These are phyloP conservation scores for Phytopythium oedochilum DNA, from an alignment of 352 stramenopile genomes.

Conservation along the genomic window DNA sequence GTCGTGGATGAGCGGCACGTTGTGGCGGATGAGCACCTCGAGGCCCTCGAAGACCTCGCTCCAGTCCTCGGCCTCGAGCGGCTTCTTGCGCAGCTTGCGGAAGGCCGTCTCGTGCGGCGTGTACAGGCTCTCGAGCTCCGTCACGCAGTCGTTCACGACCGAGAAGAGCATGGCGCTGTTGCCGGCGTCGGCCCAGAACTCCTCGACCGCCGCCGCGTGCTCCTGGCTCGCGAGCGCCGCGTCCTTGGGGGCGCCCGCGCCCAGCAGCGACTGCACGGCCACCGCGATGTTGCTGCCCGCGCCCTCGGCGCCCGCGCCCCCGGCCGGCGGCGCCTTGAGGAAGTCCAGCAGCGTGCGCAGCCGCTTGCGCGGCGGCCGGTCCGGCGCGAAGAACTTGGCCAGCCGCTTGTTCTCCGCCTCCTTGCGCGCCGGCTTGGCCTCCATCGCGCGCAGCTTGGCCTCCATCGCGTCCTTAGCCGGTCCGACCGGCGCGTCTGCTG, in stretches of 20 bases:
- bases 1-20: slow-evolving; percentile 55
- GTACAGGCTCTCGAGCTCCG: slow-evolving; percentile 81
- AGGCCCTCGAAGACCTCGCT: slow-evolving; percentile 86
- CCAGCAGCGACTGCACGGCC: slow-evolving; percentile 62
- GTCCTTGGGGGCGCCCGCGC: slow-evolving; percentile 41
- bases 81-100: slow-evolving; percentile 75
- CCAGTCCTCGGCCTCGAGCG: slow-evolving; percentile 84
- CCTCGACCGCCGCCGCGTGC: slow-evolving; percentile 39
- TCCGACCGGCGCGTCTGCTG: too few relatives aligned
- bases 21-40: slow-evolving; percentile 78
- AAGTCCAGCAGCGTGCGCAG: slow-evolving; percentile 82
- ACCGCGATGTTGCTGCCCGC: slow-evolving; percentile 58
- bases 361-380: slow-evolving; percentile 79
- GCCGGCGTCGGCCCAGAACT: slow-evolving; percentile 74
- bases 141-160: slow-evolving; percentile 78
- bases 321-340: slow-evolving; percentile 51
- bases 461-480: slow-evolving; percentile 14
- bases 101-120: slow-evolving; percentile 78
- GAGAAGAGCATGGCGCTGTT: slow-evolving; percentile 73
- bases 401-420: slow-evolving; percentile 56
- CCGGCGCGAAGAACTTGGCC: slow-evolving; percentile 81
- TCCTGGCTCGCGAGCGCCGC: slow-evolving; percentile 23
- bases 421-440: slow-evolving; percentile 34
- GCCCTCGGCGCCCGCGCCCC: slow-evolving; percentile 16
- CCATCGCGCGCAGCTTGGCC: slow-evolving; percentile 30